A percentile compares a stretch with the other conserved stretches of the same genome.
Evolutionary conservation across 2,329 filamentous ascomycete genomes (phyloP).

Genomic region (Ceratocystis eucalypticola): DNA sequence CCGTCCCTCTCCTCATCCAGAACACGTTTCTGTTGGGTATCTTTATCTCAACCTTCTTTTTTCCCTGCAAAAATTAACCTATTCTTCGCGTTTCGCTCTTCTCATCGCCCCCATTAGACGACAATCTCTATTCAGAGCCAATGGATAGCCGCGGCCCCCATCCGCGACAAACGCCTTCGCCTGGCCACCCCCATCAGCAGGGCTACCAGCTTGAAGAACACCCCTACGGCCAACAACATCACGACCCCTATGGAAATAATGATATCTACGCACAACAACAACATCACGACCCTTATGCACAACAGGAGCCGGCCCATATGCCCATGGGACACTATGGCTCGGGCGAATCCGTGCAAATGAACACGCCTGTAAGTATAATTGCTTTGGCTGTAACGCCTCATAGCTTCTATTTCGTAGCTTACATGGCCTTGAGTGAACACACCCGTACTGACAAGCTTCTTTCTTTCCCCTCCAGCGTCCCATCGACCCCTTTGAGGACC

Average conservation of each 20-base stretch:
- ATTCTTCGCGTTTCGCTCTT: neutral
- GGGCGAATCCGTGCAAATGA: conserved; percentile 65
- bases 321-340: conserved; percentile 28
- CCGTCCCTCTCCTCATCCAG: neutral
- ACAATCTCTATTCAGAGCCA: conserved; percentile 46
- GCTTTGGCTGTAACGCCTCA: neutral
- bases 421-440: neutral
- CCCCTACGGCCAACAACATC: conserved; percentile 43
- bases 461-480: conserved; percentile 32
- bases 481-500: conserved; percentile 35
- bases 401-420: conserved; percentile 19
- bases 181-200: conserved; percentile 56
- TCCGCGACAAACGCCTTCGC: conserved; percentile 56
- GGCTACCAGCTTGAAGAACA: conserved; percentile 75
- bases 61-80: neutral
- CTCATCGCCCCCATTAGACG: conserved; percentile 30
- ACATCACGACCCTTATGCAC: conserved; percentile 14
- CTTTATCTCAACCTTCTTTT: neutral
- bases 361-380: conserved; percentile 60
- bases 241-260: conserved; percentile 41
- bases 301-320: conserved; percentile 4
- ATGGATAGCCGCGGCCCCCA: conserved; percentile 38
- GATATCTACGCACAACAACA: conserved; percentile 33
- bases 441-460: neutral
- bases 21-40: neutral